A percentile compares a stretch with the other conserved stretches of the same genome.
Evolutionary conservation across 1,284 basidiomycete genomes (phyloP).

Genomic region (Cystobasidiaceae sp.): DNA sequence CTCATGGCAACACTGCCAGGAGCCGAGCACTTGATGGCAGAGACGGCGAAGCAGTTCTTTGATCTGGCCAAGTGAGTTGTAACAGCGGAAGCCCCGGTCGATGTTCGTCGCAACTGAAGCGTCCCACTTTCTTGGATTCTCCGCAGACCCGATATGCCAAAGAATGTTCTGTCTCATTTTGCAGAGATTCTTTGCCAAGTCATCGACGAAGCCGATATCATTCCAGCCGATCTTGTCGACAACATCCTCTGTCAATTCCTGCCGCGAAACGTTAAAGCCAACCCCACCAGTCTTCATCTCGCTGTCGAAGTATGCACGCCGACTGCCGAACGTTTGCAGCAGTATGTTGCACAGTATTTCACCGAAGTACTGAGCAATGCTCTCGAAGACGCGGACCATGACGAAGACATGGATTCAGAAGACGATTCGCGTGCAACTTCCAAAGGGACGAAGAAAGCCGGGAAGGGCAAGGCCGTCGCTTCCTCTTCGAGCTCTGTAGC

Average conservation of each 20-base stretch:
- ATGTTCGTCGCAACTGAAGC: too few relatives aligned
- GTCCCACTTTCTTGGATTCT: too few relatives aligned
- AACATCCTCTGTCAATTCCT: constrained; percentile 78
- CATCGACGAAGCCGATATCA: constrained; percentile 72
- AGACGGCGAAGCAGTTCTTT: constrained; percentile 79
- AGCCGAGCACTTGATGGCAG: constrained; percentile 75
- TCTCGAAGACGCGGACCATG: constrained; percentile 47
- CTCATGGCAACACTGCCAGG: constrained; percentile 85
- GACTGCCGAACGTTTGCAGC: constrained; percentile 78
- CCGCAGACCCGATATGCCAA: constrained; percentile 68
- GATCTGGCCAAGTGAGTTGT: constrained; percentile 60
- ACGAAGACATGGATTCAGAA: constrained; percentile 55
- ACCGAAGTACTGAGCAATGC: constrained; percentile 68
- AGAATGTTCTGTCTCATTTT: constrained; percentile 83
- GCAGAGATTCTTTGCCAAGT: constrained; percentile 82
- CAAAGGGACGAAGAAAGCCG: background rate
- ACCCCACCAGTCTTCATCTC: constrained; percentile 64
- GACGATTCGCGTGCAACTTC: constrained; percentile 50
- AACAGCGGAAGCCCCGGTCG: too few relatives aligned
- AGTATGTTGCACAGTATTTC: constrained; percentile 77
- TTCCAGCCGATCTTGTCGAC: constrained; percentile 75
- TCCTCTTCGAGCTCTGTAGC: constrained; percentile 19
- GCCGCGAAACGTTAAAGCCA: constrained; percentile 56
- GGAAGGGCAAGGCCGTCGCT: constrained; percentile 31
- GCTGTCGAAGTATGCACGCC: constrained; percentile 81